Evolutionary conservation across 352 stramenopile species (phyloP), one percentile per base, ranked within the genome.

Genomic region (Pythium dissotocum): DNA sequence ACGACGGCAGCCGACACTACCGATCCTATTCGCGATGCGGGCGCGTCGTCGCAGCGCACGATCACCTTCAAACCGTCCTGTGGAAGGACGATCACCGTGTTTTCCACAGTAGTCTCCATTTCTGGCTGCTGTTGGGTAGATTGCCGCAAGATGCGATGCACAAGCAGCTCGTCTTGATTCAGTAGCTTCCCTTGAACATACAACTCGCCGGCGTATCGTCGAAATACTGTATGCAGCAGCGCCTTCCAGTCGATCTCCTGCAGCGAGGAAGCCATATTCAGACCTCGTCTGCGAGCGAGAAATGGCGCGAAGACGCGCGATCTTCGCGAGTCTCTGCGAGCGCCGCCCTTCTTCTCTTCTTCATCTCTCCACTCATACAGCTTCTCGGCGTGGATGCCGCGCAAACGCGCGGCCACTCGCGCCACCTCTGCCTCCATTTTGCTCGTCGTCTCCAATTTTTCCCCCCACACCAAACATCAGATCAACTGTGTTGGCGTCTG

Each of bases 131-230:
- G 28, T 2, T 42, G 26, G 33, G 2, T 33, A 18, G 8, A 16
- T 16, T 18, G 38, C 0, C 52, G 65, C 24, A 28, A n/a, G 28
- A 87, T 54, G 2, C 56, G 64, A 21, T 61, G 54, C 21, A 87
- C 75, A 12, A 80, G 54, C 33, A 87, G 57, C 65, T 87, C 75
- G 14, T 77, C 69, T 32, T 75, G 67, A 63, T 87, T 87, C 54
- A 84, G 64, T 10, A 87, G 59, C 55, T 77, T 79, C 7, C 79
- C 79, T 24, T 70, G n/a, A 26, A 85, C 66, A 4, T 72, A 3
- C 35, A 85, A 16, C 7, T 67, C 36, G 0, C 67, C 72, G 0
- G 67, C 53, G 12, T 63, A 85, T 12, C 79, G 75, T 2, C 75
- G 75, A 28, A 76, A 76, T 6, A 84, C 5, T 28, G 67, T 68